Base-by-base conservation (phyloP, 805 yeast genomes). In the Lachancea mirantina region DNA sequence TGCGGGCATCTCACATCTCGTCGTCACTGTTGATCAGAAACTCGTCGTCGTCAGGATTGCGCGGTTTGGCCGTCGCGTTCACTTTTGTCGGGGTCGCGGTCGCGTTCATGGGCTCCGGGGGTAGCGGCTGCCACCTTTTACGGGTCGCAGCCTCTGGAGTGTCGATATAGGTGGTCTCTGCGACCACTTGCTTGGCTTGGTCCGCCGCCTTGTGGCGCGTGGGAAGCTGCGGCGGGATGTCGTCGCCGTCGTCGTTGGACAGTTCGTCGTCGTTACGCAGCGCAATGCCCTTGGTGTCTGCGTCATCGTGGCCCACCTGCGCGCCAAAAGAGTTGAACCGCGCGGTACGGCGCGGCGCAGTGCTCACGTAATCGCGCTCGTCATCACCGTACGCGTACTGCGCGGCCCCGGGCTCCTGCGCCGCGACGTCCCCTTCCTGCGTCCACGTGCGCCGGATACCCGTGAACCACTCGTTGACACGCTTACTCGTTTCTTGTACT, bases 381-480 rank as follows among this genome's bases (percentile, higher is more conserved):
- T 32, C 36, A 6, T 23, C 24, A 9, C 25, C 34, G 3, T 29
- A 24, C 5, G 34, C 18, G 25, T 24, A 24, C 13, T 31, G 19
- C 14, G 28, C n/a, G 14, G 23, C 17, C 19, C 19, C 23, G 14
- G 34, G 25, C 9, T 38, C 19, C 36, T 14, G 28, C 26, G 8
- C 8, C 14, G 16, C 14, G 8, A 14, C 34, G 8, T 34, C 43
- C 14, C 37, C 45, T 32, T 49, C 44, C 26, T 49, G 51, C 17
- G 36, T 26, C 40, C 46, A 39, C 23, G 36, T 50, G 25, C 46
- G 52, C 19, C 41, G 44, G 26, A 84, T 50, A 10, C 77, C 83
- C 39, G 73, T 73, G 30, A 84, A 74, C 95, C 95, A 87, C 10
- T 76, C 71, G 40, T 81, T 78, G 38, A 87, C 74, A 35, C 80